phyloP scores from a whole-genome alignment of 306 rosid genomes.

The Oxytropis ochrocephala region DNA sequence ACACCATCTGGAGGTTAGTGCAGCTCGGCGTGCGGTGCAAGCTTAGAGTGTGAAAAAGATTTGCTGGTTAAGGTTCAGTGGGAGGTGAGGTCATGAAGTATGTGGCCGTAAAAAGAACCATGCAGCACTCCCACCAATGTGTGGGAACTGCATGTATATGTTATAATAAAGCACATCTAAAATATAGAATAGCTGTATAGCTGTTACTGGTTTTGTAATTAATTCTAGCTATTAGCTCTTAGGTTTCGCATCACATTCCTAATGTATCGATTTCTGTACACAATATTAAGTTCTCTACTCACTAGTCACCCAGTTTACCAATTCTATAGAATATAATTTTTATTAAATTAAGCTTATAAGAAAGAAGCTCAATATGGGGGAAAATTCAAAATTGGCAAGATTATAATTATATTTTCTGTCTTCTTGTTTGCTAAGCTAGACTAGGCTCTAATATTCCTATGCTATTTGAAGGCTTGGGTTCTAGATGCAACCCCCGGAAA shows the following conservation, averaged over 20 bases:
- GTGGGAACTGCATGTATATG: neutral
- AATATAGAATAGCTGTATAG: too few relatives aligned
- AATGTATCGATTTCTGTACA: neutral
- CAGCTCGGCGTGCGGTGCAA: neutral
- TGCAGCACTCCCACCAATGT: neutral
- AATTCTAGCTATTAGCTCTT: too few relatives aligned
- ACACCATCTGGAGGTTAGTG: neutral
- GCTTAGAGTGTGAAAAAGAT: neutral
- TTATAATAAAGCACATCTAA: too few relatives aligned
- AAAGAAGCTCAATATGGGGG: neutral
- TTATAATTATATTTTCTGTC: neutral
- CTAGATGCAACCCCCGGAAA: conserved; percentile 93
- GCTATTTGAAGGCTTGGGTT: conserved; percentile 68
- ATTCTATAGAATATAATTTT: neutral
- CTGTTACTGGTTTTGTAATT: too few relatives aligned
- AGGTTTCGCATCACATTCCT: too few relatives aligned
- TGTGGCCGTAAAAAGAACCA: neutral
- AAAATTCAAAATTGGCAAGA: neutral
- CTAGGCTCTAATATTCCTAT: neutral
- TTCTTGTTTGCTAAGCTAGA: conserved; percentile 6
- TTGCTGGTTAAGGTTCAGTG: neutral
- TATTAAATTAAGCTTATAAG: neutral
- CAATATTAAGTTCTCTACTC: neutral
- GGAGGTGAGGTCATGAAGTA: neutral
- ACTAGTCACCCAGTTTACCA: neutral